Evolutionary conservation across 257 asterid genomes (phyloP).

Genomic region (Salvia hispanica): DNA sequence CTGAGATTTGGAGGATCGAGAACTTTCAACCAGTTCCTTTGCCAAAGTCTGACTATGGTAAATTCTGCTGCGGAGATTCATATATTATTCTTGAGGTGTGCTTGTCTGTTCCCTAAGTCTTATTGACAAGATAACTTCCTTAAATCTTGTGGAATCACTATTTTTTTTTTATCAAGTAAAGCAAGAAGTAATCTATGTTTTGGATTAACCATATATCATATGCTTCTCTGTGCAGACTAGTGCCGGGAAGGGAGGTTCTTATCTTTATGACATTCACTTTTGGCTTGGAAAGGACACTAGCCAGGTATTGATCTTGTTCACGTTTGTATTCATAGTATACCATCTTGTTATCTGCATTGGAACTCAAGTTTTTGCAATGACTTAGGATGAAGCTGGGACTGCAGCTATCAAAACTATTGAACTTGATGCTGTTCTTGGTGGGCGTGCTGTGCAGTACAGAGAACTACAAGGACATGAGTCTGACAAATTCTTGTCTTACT

Average conservation of each 20-base stretch:
- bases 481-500: constrained; percentile 88
- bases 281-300: constrained; percentile 99
- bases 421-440: constrained; percentile 95
- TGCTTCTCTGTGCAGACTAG: constrained; percentile 59
- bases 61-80: constrained; percentile 76
- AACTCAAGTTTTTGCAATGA: constrained; percentile 17
- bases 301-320: constrained; percentile 57
- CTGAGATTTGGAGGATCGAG: constrained; percentile 81
- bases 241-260: constrained; percentile 94
- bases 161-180: not conserved
- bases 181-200: not conserved
- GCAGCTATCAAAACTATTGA: constrained; percentile 96
- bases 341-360: constrained; percentile 24
- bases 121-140: not conserved
- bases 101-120: constrained; percentile 21
- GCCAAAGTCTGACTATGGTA: constrained; percentile 67
- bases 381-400: constrained; percentile 95
- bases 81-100: constrained; percentile 70
- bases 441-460: constrained; percentile 95
- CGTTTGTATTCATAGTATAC: constrained; percentile 22
- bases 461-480: constrained; percentile 94
- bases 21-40: constrained; percentile 71
- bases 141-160: not conserved
- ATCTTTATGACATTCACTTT: constrained; percentile 88
- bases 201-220: not conserved